phyloP scores from a whole-genome alignment of 1,284 basidiomycete species.

The Baeospora myosura region DNA sequence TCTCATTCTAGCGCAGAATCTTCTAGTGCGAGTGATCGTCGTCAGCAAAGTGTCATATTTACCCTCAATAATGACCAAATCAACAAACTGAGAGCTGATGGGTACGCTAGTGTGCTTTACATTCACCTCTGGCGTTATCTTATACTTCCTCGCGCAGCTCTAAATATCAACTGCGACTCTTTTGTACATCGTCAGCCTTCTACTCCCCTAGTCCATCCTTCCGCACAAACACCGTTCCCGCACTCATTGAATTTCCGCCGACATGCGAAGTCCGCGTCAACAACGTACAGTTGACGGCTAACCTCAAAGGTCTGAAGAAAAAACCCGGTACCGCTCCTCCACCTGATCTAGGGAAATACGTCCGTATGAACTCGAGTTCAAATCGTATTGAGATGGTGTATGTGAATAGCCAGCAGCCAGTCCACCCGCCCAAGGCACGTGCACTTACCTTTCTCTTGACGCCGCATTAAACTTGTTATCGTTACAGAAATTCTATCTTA shows the following conservation, averaged over 20 bases:
- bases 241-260: slow-evolving; percentile 85
- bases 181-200: slow-evolving; percentile 88
- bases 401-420: slow-evolving; percentile 79
- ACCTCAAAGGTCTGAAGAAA: slow-evolving; percentile 89
- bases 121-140: slow-evolving; percentile 9
- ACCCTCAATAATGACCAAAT: slow-evolving; percentile 57
- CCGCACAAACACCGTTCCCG: slow-evolving; percentile 41
- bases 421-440: slow-evolving; percentile 60
- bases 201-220: slow-evolving; percentile 51
- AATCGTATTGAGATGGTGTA: slow-evolving; percentile 85
- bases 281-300: slow-evolving; percentile 60
- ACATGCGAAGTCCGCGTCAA: slow-evolving; percentile 91
- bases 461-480: slow-evolving; percentile 1
- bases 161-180: slow-evolving; percentile 78
- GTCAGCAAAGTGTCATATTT: slow-evolving; percentile 55
- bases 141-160: slow-evolving; percentile 32
- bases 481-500: slow-evolving; percentile 76
- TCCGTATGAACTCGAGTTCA: slow-evolving; percentile 39
- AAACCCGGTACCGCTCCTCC: slow-evolving; percentile 95
- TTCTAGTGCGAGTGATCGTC: slow-evolving; percentile 65
- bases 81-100: slow-evolving; percentile 47
- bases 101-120: slow-evolving; percentile 28
- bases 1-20: slow-evolving; percentile 47
- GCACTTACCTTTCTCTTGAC: slow-evolving; percentile 2
- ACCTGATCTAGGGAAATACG: slow-evolving; percentile 67